A percentile compares a stretch with the other conserved stretches of the same genome.
phyloP scores from a whole-genome alignment of 2,329 filamentous ascomycete genomes.

The Cladosporium sp. region DNA sequence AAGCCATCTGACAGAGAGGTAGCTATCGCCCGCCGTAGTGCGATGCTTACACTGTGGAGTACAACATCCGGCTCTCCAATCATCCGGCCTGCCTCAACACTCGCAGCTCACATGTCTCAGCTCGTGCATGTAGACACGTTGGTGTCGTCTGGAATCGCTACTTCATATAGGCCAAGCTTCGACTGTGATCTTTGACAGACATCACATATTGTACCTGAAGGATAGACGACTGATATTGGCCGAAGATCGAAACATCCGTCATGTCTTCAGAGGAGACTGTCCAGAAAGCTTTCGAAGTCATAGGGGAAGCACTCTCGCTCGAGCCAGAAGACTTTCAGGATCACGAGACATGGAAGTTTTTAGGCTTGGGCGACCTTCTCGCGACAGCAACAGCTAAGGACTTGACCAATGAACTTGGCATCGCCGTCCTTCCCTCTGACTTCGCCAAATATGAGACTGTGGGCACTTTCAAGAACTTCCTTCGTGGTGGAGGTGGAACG shows the following conservation, averaged over 20 bases:
- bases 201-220: too few species aligned
- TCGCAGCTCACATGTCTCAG: background rate
- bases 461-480: slow-evolving; percentile 21
- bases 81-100: slow-evolving; percentile 6
- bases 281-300: slow-evolving; percentile 22
- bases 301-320: slow-evolving; percentile 27
- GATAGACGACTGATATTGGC: too few species aligned
- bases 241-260: background rate
- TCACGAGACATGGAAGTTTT: slow-evolving; percentile 30
- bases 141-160: background rate
- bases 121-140: background rate
- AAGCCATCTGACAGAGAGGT: too few species aligned
- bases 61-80: slow-evolving; percentile 2
- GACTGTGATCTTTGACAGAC: background rate
- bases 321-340: slow-evolving; percentile 27
- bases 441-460: slow-evolving; percentile 25
- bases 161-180: background rate
- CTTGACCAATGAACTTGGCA: slow-evolving; percentile 20
- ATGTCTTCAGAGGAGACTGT: slow-evolving; percentile 21
- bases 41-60: background rate
- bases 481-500: slow-evolving; percentile 7
- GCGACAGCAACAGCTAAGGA: slow-evolving; percentile 27
- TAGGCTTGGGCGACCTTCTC: slow-evolving; percentile 26
- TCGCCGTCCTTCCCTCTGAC: slow-evolving; percentile 20
- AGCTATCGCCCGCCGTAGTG: background rate